These are phyloP conservation scores for Phytophthora citrophthora DNA, from an alignment of 352 stramenopile genomes.

Conservation along the genomic window DNA sequence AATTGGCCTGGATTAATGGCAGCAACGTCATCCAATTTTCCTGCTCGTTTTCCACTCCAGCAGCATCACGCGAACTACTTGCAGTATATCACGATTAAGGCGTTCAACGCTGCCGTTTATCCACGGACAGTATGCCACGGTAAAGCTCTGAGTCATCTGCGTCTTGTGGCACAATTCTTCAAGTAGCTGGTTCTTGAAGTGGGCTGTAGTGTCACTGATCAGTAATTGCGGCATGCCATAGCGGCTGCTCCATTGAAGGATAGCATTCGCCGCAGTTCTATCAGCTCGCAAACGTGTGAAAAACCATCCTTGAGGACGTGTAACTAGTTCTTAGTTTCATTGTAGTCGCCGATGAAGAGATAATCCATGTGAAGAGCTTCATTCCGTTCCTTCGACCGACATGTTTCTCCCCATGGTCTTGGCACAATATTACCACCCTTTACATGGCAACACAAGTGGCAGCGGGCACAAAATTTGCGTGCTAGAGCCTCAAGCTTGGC, in stretches of 20 bases:
- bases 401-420: background rate
- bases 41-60: background rate
- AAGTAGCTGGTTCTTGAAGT: background rate
- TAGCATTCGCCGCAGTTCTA: background rate
- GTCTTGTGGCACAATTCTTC: background rate
- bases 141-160: background rate
- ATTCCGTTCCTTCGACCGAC: background rate
- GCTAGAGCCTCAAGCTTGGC: background rate
- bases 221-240: background rate
- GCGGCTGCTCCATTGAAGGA: background rate
- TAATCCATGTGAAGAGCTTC: background rate
- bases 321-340: background rate
- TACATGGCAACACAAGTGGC: background rate
- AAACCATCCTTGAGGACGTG: background rate
- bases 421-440: background rate
- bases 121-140: background rate
- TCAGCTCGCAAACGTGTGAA: constrained; percentile 1
- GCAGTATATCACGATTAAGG: background rate
- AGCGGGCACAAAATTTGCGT: background rate
- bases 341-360: background rate
- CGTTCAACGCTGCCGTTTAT: background rate
- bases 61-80: background rate
- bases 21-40: background rate
- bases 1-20: background rate
- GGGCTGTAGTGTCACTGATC: background rate